Evolutionary conservation across 805 yeast species (phyloP).

Genomic region (Kluyveromyces siamensis): DNA sequence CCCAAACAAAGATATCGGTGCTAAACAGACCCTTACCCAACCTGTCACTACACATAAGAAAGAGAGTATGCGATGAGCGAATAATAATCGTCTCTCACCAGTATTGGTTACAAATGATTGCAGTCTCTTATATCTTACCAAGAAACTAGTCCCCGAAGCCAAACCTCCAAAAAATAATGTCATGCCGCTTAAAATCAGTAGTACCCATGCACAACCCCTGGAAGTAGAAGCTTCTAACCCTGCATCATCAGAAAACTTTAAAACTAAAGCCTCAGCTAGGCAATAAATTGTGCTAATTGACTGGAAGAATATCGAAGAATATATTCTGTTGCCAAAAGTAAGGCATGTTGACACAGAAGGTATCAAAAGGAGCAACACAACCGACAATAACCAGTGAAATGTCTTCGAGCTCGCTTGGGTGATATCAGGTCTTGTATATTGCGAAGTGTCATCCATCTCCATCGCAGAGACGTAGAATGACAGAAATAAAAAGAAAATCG

Average conservation of each 20-base stretch:
- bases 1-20: conserved; percentile 77
- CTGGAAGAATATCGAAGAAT: conserved; percentile 39
- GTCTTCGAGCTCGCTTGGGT: conserved; percentile 44
- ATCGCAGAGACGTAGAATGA: conserved; percentile 11
- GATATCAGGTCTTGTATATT: conserved; percentile 30
- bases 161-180: conserved; percentile 47
- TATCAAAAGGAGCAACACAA: conserved; percentile 38
- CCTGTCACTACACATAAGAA: conserved; percentile 46
- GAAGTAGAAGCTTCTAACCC: conserved; percentile 63
- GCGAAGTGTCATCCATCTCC: conserved; percentile 28
- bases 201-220: conserved; percentile 58
- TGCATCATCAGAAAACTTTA: conserved; percentile 54
- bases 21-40: conserved; percentile 73
- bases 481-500: neutral
- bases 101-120: conserved; percentile 30
- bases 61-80: conserved; percentile 39
- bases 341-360: conserved; percentile 51
- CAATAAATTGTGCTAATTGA: conserved; percentile 40
- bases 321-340: conserved; percentile 44
- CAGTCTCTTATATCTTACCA: conserved; percentile 28
- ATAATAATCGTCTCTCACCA: conserved; percentile 29
- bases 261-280: conserved; percentile 44
- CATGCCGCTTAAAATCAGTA: conserved; percentile 34
- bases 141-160: conserved; percentile 42
- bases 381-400: conserved; percentile 55